Percentiles rank a stretch among this genome's conserved stretches.
These are phyloP conservation scores for Petasospora rhodanensis DNA, from an alignment of 1,139 yeast genomes.

Conservation along the genomic window DNA sequence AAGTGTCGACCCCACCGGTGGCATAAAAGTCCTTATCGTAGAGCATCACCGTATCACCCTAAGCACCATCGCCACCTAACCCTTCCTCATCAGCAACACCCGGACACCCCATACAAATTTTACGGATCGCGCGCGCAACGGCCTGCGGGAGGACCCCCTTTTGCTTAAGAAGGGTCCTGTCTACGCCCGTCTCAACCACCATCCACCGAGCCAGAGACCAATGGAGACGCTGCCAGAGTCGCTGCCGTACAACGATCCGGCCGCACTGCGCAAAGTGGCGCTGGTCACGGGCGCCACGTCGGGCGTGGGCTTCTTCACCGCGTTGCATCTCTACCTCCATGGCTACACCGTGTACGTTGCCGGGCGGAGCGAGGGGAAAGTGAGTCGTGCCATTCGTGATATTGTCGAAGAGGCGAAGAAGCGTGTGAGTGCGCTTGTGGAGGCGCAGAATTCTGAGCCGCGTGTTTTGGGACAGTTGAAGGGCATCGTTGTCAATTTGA, in stretches of 20 bases:
- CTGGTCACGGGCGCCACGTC: conserved; percentile 77
- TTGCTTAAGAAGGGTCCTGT: no score
- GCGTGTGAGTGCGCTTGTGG: conserved; percentile 26
- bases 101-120: no score
- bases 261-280: conserved; percentile 49
- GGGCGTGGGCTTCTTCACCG: conserved; percentile 78
- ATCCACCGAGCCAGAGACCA: no score
- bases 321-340: conserved; percentile 69
- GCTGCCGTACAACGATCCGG: conserved; percentile 33
- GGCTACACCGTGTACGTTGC: conserved; percentile 73
- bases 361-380: conserved; percentile 59
- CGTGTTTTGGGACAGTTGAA: conserved; percentile 52
- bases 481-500: conserved; percentile 58
- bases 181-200: no score
- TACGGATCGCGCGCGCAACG: no score
- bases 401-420: conserved; percentile 49
- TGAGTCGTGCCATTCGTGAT: conserved; percentile 50
- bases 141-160: no score
- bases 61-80: no score
- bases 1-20: no score
- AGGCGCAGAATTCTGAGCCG: conserved; percentile 5
- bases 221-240: no score
- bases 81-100: no score
- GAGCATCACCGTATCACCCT: no score
- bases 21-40: no score